Evolutionary conservation across 148 eudicot genomes (phyloP).

Genomic region (Spergularia bocconei): DNA sequence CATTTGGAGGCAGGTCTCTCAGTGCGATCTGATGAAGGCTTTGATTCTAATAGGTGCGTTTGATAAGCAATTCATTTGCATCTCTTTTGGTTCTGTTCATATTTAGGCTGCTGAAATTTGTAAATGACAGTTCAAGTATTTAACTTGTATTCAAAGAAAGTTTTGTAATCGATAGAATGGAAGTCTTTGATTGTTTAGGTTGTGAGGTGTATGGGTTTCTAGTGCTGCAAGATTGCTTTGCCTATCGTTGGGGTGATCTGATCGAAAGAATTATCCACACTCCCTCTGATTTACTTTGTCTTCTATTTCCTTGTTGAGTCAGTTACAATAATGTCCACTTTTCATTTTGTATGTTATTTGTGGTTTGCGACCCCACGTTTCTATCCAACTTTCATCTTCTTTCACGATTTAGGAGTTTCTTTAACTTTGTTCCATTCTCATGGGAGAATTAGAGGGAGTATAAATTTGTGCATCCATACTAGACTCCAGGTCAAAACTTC

Average conservation of each 20-base stretch:
- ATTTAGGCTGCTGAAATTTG: not conserved
- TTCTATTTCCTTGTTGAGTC: too few relatives aligned
- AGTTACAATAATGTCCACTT: too few relatives aligned
- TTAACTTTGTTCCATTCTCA: too few relatives aligned
- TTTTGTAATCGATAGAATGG: not conserved
- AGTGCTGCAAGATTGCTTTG: not conserved
- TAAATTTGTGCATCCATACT: too few relatives aligned
- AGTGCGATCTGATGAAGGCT: slow-evolving; percentile 57
- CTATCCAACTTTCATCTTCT: too few relatives aligned
- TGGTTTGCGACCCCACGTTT: too few relatives aligned
- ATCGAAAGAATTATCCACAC: not conserved
- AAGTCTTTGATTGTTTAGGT: not conserved
- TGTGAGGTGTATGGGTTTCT: not conserved
- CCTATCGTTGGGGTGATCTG: not conserved
- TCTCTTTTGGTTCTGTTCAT: not conserved
- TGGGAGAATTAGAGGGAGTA: too few relatives aligned
- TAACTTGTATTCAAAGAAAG: not conserved
- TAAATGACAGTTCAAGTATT: not conserved
- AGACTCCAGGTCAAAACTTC: too few relatives aligned
- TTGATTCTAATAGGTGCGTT: slow-evolving; percentile 70
- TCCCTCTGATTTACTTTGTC: too few relatives aligned
- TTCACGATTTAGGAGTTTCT: too few relatives aligned
- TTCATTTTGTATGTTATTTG: too few relatives aligned
- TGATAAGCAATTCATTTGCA: not conserved
- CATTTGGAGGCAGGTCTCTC: slow-evolving; percentile 88